A percentile compares a stretch with the other conserved stretches of the same genome.
Evolutionary conservation across 139 green algal species (phyloP).

Genomic region (Yamagishiella unicocca): DNA sequence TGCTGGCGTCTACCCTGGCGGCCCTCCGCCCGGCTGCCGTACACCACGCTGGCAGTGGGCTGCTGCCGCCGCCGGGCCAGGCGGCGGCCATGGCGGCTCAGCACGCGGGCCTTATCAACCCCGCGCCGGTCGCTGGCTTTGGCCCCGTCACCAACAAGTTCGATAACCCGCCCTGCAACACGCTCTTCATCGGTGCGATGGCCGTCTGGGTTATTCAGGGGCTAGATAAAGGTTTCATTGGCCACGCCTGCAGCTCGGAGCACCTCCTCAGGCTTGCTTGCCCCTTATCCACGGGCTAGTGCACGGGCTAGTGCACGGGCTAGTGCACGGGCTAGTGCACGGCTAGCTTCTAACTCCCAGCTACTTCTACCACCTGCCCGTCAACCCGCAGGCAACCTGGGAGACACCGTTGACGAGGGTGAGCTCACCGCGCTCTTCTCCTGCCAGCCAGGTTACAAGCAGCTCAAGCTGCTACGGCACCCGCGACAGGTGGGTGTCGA

Average conservation of each 20-base stretch:
- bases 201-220: background rate
- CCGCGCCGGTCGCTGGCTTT: conserved; percentile 50
- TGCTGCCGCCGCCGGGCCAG: conserved; percentile 25
- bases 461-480: conserved; percentile 86
- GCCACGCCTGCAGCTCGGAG: too few relatives aligned
- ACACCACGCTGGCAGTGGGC: background rate
- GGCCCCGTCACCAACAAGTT: conserved; percentile 80
- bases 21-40: conserved; percentile 12
- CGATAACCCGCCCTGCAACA: conserved; percentile 97
- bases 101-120: conserved; percentile 11
- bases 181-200: conserved; percentile 90
- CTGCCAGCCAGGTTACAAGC: conserved; percentile 69
- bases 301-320: background rate
- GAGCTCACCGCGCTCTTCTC: conserved; percentile 65
- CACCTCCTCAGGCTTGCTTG: too few relatives aligned
- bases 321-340: background rate
- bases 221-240: background rate
- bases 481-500: conserved; percentile 29
- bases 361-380: background rate
- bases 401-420: conserved; percentile 59
- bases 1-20: conserved; percentile 34
- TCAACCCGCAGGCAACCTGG: conserved; percentile 53
- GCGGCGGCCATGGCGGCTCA: conserved; percentile 33
- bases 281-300: background rate
- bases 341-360: background rate